Conservation (phyloP, 169 alveolate genomes). For the Toxoplasma gondii region DNA sequence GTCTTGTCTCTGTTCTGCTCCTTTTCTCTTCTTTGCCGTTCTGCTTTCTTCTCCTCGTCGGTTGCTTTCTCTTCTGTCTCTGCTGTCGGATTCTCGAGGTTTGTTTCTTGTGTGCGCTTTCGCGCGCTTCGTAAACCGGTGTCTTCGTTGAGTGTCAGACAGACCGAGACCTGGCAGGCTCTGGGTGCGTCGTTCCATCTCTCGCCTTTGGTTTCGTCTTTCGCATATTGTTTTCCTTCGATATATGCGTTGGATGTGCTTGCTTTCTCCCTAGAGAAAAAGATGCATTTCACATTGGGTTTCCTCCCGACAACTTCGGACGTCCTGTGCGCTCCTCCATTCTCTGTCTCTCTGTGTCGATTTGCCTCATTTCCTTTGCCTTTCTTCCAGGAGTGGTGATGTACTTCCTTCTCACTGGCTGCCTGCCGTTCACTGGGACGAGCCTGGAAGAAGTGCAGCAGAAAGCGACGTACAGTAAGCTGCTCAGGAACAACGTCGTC, state of each 20-base stretch:
- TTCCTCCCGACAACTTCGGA: no score
- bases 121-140: no score
- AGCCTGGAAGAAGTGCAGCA: conserved; percentile 71
- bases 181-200: no score
- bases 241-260: not conserved
- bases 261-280: no score
- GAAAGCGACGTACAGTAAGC: conserved; percentile 56
- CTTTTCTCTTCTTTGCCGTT: not conserved
- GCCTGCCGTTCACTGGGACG: conserved; percentile 73
- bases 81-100: no score
- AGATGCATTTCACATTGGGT: no score
- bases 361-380: not conserved
- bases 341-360: not conserved
- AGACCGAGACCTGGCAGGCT: no score
- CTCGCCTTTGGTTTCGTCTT: no score
- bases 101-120: no score
- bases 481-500: not conserved
- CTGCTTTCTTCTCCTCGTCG: not conserved
- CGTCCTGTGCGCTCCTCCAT: not conserved
- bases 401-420: conserved; percentile 74
- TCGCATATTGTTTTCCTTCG: no score
- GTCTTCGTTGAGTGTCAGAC: no score
- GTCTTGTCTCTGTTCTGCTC: no score
- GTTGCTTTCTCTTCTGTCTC: not conserved
- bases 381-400: conserved; percentile 71